These are phyloP conservation scores for Parafenestella ontariensis DNA, from an alignment of 2,329 filamentous ascomycete genomes.

Conservation along the genomic window DNA sequence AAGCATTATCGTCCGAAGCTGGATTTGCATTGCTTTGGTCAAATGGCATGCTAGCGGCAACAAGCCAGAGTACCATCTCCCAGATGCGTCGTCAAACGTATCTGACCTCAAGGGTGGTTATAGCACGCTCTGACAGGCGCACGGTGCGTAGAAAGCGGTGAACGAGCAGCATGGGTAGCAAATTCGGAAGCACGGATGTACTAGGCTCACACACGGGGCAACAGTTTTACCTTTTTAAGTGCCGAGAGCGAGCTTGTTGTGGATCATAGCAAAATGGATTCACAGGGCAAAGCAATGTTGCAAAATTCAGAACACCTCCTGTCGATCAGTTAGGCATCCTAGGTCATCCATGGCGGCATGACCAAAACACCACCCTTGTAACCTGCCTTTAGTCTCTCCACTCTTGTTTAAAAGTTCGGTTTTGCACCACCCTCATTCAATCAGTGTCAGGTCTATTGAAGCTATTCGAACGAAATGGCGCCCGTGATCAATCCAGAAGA, in stretches of 20 bases:
- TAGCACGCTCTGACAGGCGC: too few species aligned
- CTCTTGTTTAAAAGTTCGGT: not conserved
- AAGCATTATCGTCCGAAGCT: not conserved
- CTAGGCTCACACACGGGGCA: not conserved
- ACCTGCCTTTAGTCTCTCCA: not conserved
- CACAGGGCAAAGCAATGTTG: not conserved
- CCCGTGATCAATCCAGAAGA: constrained; percentile 13
- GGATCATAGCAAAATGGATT: not conserved
- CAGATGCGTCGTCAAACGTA: not conserved
- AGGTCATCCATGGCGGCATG: not conserved
- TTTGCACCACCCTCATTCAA: not conserved
- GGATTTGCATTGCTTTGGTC: not conserved
- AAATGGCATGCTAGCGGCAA: not conserved
- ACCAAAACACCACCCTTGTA: not conserved
- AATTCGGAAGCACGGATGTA: not conserved
- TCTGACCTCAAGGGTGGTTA: too few species aligned
- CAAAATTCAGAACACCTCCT: not conserved
- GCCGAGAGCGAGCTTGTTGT: not conserved
- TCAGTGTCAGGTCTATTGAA: not conserved
- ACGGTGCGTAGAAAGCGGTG: too few species aligned
- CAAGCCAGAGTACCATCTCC: not conserved
- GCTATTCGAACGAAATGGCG: constrained; percentile 5
- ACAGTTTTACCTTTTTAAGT: not conserved
- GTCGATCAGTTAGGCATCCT: not conserved
- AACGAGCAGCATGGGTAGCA: not conserved